Percentiles rank a stretch among this genome's conserved stretches.
phyloP scores from a whole-genome alignment of 2,329 filamentous ascomycete genomes.

The Ophiostoma novo-ulmi region DNA sequence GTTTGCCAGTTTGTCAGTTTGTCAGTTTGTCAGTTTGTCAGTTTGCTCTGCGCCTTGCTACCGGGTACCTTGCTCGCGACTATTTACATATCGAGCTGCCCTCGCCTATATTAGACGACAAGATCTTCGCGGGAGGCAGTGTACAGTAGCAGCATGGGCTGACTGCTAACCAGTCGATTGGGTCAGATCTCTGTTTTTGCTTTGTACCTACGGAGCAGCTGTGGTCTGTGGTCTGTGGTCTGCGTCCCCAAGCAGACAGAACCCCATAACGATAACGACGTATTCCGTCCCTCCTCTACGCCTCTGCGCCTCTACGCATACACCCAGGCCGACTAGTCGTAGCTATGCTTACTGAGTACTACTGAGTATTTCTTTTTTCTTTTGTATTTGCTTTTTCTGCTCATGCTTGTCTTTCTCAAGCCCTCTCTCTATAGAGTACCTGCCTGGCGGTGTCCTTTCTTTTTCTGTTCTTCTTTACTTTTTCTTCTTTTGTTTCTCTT shows the following conservation, averaged over 20 bases:
- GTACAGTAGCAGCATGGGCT: conserved; percentile 12
- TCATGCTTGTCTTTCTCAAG: not conserved
- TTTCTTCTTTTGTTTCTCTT: not conserved
- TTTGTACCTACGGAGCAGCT: not conserved
- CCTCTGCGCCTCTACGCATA: no score
- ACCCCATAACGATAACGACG: no score
- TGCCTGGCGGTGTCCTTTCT: not conserved
- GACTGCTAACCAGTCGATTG: conserved; percentile 11
- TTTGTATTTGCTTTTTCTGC: not conserved
- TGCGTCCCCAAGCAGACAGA: no score
- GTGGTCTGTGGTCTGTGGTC: no score
- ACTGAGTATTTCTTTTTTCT: not conserved
- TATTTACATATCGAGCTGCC: conserved; percentile 7
- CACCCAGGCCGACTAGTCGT: no score
- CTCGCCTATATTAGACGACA: conserved; percentile 10
- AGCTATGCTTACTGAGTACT: not conserved
- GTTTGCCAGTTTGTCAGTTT: no score
- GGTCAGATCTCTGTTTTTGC: conserved; percentile 8
- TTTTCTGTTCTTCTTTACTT: not conserved
- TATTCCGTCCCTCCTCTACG: not conserved
- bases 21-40: no score
- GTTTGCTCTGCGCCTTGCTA: not conserved
- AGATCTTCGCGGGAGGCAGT: conserved; percentile 9
- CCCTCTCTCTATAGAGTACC: not conserved
- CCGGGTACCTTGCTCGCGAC: not conserved